Evolutionary conservation across 2,329 filamentous ascomycete species (phyloP).

Genomic region (Trichophyton schoenleinii): DNA sequence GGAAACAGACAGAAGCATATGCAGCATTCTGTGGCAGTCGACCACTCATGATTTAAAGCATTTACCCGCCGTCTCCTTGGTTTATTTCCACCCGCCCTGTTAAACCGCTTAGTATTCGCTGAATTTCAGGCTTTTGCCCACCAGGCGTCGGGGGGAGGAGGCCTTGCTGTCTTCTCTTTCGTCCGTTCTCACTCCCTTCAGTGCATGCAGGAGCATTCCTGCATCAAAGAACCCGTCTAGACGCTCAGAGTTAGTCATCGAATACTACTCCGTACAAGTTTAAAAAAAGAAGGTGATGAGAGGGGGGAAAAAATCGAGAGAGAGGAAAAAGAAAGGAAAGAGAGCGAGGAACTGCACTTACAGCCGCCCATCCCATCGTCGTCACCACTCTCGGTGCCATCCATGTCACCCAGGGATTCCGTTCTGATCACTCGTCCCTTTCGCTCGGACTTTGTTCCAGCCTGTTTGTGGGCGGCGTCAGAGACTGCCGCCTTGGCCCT

Average conservation of each 20-base stretch:
- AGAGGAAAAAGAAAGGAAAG: conserved; percentile 9
- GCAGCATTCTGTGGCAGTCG: neutral
- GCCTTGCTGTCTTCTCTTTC: conserved; percentile 28
- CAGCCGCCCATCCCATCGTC: conserved; percentile 88
- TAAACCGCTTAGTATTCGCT: conserved; percentile 30
- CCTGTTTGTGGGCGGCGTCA: conserved; percentile 49
- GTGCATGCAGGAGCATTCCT: conserved; percentile 79
- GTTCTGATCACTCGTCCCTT: conserved; percentile 56
- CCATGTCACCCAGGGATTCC: conserved; percentile 24
- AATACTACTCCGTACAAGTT: neutral
- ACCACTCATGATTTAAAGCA: neutral
- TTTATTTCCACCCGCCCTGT: conserved; percentile 5
- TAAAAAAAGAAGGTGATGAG: conserved; percentile 7
- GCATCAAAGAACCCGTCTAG: conserved; percentile 95
- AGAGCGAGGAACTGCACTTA: conserved; percentile 42
- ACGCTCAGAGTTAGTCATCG: conserved; percentile 8
- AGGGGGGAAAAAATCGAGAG: neutral
- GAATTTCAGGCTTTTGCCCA: conserved; percentile 38
- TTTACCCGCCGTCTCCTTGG: neutral
- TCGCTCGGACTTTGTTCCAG: conserved; percentile 28
- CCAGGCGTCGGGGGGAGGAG: conserved; percentile 26
- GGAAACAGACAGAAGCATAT: neutral
- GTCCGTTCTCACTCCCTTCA: conserved; percentile 47
- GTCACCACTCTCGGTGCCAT: conserved; percentile 50
- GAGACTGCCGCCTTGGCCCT: conserved; percentile 35